phyloP scores from a whole-genome alignment of 176 grass and related monocot species.

The Paspalum vaginatum region DNA sequence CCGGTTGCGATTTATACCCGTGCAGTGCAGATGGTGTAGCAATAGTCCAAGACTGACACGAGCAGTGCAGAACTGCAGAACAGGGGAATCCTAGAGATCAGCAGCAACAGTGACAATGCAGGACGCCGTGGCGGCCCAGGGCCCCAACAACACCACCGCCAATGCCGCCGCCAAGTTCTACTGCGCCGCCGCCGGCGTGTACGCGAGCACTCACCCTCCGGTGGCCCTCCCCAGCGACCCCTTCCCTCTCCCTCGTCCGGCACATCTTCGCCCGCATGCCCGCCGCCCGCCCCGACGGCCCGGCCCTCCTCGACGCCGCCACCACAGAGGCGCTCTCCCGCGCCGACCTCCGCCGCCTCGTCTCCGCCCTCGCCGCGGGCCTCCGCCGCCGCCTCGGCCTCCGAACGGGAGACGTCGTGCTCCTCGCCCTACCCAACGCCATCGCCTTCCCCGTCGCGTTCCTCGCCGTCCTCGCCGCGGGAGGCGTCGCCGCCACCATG shows the following conservation, averaged over 20 bases:
- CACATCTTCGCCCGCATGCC: constrained; percentile 69
- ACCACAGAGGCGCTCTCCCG: constrained; percentile 52
- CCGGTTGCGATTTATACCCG: neutral
- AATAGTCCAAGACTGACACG: neutral
- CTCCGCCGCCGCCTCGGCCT: constrained; percentile 41
- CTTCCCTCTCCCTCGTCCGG: constrained; percentile 59
- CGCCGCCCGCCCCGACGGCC: constrained; percentile 16
- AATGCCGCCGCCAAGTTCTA: constrained; percentile 42
- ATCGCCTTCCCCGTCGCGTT: constrained; percentile 67
- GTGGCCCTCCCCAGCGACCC: constrained; percentile 54
- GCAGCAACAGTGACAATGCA: constrained; percentile 21
- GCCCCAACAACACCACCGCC: neutral
- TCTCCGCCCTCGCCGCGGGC: constrained; percentile 55
- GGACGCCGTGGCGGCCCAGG: constrained; percentile 9
- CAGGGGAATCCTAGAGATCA: neutral
- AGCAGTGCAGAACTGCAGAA: neutral
- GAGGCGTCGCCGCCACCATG: constrained; percentile 56
- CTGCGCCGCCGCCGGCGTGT: constrained; percentile 63
- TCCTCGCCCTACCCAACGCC: constrained; percentile 66
- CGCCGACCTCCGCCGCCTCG: constrained; percentile 55
- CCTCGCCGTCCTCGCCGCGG: constrained; percentile 64
- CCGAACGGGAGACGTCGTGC: constrained; percentile 46
- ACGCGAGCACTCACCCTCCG: constrained; percentile 54
- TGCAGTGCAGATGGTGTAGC: neutral
- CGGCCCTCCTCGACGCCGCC: constrained; percentile 56